These are phyloP conservation scores for Neofusicoccum laricinum DNA, from an alignment of 2,329 filamentous ascomycete genomes.

Conservation along the genomic window DNA sequence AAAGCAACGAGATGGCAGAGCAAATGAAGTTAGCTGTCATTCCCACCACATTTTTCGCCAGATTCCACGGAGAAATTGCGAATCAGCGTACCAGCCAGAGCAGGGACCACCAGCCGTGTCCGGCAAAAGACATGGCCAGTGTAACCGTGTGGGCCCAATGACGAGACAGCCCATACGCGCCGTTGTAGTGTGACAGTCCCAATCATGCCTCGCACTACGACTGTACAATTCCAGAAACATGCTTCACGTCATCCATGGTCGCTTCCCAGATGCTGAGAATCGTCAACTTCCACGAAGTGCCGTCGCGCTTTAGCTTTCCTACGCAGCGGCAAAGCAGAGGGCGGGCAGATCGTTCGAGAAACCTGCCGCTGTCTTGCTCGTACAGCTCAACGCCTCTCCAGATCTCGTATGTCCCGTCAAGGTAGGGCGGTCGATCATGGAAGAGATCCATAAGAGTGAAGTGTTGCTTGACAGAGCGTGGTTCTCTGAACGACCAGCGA, in stretches of 20 bases:
- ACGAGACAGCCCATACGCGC: conserved; percentile 1
- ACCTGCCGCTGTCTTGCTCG: conserved; percentile 41
- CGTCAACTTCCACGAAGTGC: conserved; percentile 42
- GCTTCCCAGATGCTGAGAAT: conserved; percentile 53
- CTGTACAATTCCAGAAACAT: conserved; percentile 44
- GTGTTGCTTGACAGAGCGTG: conserved; percentile 49
- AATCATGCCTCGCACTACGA: neutral
- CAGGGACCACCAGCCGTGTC: conserved; percentile 1
- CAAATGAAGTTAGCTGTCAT: neutral
- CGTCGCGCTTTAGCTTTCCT: conserved; percentile 47
- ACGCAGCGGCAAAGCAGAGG: conserved; percentile 48
- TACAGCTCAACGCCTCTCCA: conserved; percentile 47
- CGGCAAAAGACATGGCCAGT: neutral
- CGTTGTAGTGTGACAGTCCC: neutral
- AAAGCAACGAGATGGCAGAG: neutral
- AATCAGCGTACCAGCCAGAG: neutral
- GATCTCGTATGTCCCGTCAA: conserved; percentile 46
- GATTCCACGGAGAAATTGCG: conserved; percentile 1
- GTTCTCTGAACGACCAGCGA: conserved; percentile 54
- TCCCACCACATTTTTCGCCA: neutral
- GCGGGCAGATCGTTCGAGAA: conserved; percentile 36
- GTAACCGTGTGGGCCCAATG: conserved; percentile 7
- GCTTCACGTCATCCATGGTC: conserved; percentile 53
- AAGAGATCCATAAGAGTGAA: conserved; percentile 65
- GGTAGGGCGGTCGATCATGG: conserved; percentile 55